phyloP scores from a whole-genome alignment of 176 grass and related monocot species.

The Metroxylon sagu region DNA sequence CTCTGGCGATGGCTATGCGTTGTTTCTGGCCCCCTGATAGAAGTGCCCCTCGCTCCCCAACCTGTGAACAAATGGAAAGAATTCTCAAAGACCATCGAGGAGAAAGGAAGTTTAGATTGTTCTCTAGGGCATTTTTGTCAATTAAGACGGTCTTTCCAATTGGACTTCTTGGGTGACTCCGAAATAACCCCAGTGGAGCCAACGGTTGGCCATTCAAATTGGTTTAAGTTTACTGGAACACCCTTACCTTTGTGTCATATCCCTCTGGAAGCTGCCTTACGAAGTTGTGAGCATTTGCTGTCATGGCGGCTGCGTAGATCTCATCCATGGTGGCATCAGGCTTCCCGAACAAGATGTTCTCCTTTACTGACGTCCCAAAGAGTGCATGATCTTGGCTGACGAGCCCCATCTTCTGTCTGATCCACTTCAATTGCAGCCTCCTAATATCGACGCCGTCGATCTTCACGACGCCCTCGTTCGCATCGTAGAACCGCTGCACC shows the following conservation, averaged over 20 bases:
- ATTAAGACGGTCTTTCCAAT: too few species aligned
- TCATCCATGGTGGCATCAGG: conserved; percentile 69
- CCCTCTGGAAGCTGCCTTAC: conserved; percentile 75
- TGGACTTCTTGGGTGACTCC: too few species aligned
- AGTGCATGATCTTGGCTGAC: conserved; percentile 96
- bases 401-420: conserved; percentile 88
- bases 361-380: conserved; percentile 84
- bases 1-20: conserved; percentile 89
- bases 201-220: too few species aligned
- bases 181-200: too few species aligned
- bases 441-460: conserved; percentile 77
- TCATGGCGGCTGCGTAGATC: conserved; percentile 89
- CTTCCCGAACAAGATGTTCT: conserved; percentile 92
- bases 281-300: conserved; percentile 96
- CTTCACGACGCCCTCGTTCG: conserved; percentile 59
- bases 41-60: conserved; percentile 81
- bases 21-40: conserved; percentile 94
- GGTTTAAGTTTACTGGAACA: conserved; percentile 3
- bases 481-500: conserved; percentile 92
- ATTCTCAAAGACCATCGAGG: too few species aligned
- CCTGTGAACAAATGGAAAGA: conserved; percentile 32
- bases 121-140: too few species aligned
- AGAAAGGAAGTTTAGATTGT: too few species aligned
- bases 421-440: conserved; percentile 61
- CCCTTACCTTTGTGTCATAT: conserved; percentile 78